Evolutionary conservation across 1,284 basidiomycete genomes (phyloP).

Genomic region (Pseudozyma hubeiensis): DNA sequence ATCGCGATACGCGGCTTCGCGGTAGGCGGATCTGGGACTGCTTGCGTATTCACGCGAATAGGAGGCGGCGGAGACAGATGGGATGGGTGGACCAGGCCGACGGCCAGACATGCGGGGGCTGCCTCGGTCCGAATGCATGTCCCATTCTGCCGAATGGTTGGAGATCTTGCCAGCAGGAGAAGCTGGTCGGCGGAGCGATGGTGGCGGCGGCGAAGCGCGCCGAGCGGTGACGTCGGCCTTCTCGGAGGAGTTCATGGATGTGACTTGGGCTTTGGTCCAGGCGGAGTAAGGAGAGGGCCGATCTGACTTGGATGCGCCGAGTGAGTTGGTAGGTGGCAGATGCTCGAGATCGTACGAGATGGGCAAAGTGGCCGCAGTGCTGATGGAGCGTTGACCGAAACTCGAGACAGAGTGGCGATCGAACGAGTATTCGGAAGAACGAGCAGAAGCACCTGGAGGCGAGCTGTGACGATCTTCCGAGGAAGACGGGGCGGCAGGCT

Average conservation of each 20-base stretch:
- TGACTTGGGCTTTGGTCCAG: neutral
- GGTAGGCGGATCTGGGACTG: slow-evolving; percentile 34
- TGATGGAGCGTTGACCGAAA: slow-evolving; percentile 35
- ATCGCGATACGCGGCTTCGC: slow-evolving; percentile 38
- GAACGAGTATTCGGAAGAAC: slow-evolving; percentile 36
- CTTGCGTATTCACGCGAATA: slow-evolving; percentile 31
- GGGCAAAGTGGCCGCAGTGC: slow-evolving; percentile 31
- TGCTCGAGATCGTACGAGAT: slow-evolving; percentile 24
- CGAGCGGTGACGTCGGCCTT: slow-evolving; percentile 24
- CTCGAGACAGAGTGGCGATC: slow-evolving; percentile 39
- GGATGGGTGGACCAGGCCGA: slow-evolving; percentile 19
- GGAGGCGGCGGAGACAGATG: slow-evolving; percentile 10
- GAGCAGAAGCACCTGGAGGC: slow-evolving; percentile 28
- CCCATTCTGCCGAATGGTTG: slow-evolving; percentile 48
- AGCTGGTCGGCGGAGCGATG: slow-evolving; percentile 29
- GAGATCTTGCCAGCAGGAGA: slow-evolving; percentile 41
- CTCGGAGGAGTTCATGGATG: slow-evolving; percentile 23
- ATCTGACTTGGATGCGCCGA: slow-evolving; percentile 13
- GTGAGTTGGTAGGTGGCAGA: slow-evolving; percentile 18
- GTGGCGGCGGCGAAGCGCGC: slow-evolving; percentile 22
- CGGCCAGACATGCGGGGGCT: slow-evolving; percentile 31
- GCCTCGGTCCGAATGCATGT: slow-evolving; percentile 38
- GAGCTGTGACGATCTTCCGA: slow-evolving; percentile 42
- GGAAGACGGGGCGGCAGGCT: slow-evolving; percentile 7
- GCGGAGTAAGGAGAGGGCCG: slow-evolving; percentile 3